These are phyloP conservation scores for Boletellus sp. DNA, from an alignment of 768 basidiomycete genomes.

Conservation along the genomic window DNA sequence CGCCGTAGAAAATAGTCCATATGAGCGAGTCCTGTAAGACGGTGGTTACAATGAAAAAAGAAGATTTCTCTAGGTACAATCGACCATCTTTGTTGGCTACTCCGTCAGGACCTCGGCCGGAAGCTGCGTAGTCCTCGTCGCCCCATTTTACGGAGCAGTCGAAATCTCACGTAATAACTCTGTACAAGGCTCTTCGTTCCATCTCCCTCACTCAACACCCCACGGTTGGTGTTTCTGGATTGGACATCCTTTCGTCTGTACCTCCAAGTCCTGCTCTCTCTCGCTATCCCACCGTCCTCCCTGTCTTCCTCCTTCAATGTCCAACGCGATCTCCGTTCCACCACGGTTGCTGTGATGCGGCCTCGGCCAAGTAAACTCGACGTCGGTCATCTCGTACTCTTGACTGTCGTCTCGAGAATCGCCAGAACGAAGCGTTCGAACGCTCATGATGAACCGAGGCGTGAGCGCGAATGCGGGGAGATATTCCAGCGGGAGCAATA, in stretches of 20 bases:
- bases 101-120: too few species aligned
- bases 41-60: too few species aligned
- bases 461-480: constrained; percentile 8
- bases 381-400: neutral
- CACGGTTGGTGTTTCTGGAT: too few species aligned
- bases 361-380: neutral
- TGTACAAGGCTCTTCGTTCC: too few species aligned
- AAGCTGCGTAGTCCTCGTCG: too few species aligned
- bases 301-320: neutral
- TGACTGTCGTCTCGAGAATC: neutral
- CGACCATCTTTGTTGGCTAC: too few species aligned
- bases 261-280: neutral
- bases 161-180: too few species aligned
- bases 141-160: too few species aligned
- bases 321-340: neutral
- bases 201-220: too few species aligned
- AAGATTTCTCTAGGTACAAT: too few species aligned
- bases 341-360: neutral
- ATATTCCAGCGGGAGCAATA: constrained; percentile 3
- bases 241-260: neutral
- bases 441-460: constrained; percentile 10
- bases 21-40: too few species aligned
- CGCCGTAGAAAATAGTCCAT: too few species aligned
- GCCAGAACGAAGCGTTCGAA: neutral
- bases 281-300: neutral